Percentiles rank a stretch among this genome's conserved stretches.
Conservation (phyloP, 352 stramenopile species). For the Poterioochromonas sp. region DNA sequence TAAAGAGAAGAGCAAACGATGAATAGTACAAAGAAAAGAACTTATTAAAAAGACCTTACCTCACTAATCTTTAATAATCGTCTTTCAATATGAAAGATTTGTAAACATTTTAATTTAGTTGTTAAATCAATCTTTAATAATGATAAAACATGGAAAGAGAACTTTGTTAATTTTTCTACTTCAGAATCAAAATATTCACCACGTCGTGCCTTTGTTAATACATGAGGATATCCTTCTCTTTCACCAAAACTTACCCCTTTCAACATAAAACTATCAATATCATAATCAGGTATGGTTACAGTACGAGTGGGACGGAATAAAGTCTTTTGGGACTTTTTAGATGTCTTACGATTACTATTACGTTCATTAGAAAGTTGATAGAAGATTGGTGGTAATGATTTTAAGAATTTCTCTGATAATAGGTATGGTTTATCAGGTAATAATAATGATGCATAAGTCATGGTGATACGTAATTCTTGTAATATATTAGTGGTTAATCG, state of each 20-base stretch:
- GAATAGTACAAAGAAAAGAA: not conserved
- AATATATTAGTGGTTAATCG: not conserved
- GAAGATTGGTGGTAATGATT: too few species aligned
- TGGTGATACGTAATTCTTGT: not conserved
- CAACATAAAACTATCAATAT: too few species aligned
- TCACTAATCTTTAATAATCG: not conserved
- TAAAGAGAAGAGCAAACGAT: not conserved
- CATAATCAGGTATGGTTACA: not conserved
- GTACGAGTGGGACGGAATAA: not conserved
- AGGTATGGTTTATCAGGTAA: constrained; percentile 1
- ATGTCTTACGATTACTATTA: not conserved
- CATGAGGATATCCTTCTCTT: too few species aligned
- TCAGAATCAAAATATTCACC: too few species aligned
- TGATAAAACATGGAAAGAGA: not conserved
- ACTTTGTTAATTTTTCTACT: constrained; percentile 6
- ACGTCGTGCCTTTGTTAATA: too few species aligned
- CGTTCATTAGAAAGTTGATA: too few species aligned
- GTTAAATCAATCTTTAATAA: constrained; percentile 13
- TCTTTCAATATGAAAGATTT: not conserved
- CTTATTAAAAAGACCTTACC: not conserved
- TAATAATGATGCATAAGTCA: not conserved
- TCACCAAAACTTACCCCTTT: too few species aligned
- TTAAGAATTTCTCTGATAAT: too few species aligned
- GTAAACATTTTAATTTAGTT: constrained; percentile 10
- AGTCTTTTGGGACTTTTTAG: not conserved